These are phyloP conservation scores for Alternaria novae-zelandiae DNA, from an alignment of 2,329 filamentous ascomycete species.

Conservation along the genomic window DNA sequence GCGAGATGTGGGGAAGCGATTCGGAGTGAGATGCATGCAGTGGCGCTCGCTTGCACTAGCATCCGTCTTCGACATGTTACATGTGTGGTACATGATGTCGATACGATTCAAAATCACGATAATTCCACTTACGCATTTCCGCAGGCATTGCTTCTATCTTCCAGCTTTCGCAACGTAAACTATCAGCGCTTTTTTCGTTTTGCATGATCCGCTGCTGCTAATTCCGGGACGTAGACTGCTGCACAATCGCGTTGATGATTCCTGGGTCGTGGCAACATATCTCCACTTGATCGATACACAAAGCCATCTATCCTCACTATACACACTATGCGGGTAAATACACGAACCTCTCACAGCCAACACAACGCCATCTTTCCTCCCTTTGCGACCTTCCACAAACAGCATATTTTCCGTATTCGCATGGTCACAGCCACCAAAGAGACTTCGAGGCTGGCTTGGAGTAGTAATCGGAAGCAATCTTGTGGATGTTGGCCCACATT, in stretches of 20 bases:
- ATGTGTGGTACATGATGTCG: background rate
- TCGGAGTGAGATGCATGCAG: constrained; percentile 5
- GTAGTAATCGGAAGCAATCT: constrained; percentile 27
- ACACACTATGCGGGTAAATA: constrained; percentile 43
- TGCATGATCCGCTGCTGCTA: background rate
- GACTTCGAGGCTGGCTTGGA: constrained; percentile 13
- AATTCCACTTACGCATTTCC: background rate
- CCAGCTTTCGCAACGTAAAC: background rate
- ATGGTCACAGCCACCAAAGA: constrained; percentile 14
- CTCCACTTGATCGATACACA: constrained; percentile 19
- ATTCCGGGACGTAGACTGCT: background rate
- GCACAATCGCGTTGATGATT: background rate
- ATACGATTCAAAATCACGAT: background rate
- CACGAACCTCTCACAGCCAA: constrained; percentile 24
- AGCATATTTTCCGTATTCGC: constrained; percentile 17
- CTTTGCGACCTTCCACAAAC: constrained; percentile 29
- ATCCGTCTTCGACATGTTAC: background rate
- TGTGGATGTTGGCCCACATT: constrained; percentile 11
- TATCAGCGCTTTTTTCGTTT: background rate
- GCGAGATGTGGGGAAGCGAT: constrained; percentile 14
- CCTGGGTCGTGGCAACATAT: constrained; percentile 7
- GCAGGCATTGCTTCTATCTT: background rate
- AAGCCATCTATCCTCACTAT: constrained; percentile 31
- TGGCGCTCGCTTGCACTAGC: background rate
- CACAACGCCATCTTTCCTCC: constrained; percentile 17